Base-by-base conservation (phyloP, 202 grass and related monocot genomes). In the Panicum virgatum region DNA sequence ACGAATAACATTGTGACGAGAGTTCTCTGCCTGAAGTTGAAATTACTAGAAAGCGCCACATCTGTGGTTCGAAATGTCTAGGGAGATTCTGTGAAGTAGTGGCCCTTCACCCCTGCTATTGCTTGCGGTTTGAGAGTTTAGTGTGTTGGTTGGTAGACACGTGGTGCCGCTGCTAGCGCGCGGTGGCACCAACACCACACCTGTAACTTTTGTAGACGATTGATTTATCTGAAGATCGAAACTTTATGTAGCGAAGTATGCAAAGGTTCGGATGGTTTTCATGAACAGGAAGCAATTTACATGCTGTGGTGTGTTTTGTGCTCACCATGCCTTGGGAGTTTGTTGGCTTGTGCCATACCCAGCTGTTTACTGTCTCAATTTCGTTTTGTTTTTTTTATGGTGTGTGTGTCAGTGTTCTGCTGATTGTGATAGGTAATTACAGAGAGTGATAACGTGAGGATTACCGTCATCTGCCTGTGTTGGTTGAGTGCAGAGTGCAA, bases 171-270 rank as follows among this genome's bases (percentile, higher is more conserved):
- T 59, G 26, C 62, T 78, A 44, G 52, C 18, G 62, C 16, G 12
- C 30, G 9, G 61, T 25, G 47, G 38, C 48, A 32, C 82, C 73
- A 20, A 67, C 51, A 18, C 22, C 52, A 61, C 19, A 57, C 29
- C 5, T 83, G 75, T 69, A 83, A 30, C 83, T 86, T 86, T 71
- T 64, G 75, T 80, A 76, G 84, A 76, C 70, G 26, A 63, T 30
- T 79, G 26, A 63, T 30, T 79, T 43, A 75, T 83, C 68, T 8
- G 32, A 23, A 39, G 29, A 16, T 69, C 81, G 42, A 54, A 52
- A 40, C 23, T 39, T 69, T 54, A 74, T 80, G 62, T 86, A 63
- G 75, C 39, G 42, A 38, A 85, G 46, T 73, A 62, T 74, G 68
- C 61, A 79, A 79, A 69, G 44, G 8, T 46, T 36, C 75, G 68